Base-by-base conservation (phyloP, 306 rosid genomes). In the Ormosia emarginata region DNA sequence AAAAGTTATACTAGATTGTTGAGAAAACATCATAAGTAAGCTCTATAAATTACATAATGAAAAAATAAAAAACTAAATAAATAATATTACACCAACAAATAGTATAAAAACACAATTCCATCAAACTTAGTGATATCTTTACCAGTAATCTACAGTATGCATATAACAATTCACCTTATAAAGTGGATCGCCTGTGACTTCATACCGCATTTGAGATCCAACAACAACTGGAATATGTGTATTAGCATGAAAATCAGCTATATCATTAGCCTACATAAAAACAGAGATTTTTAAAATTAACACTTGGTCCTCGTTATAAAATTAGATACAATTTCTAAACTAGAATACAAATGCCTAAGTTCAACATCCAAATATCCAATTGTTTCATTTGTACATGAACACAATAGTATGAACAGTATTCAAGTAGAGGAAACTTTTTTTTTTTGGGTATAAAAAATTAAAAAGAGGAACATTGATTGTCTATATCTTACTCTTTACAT, bases 121-220 rank as follows among this genome's bases (percentile, higher is more conserved):
- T 29, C 24, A 71, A 62, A 63, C 24, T 46, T 9, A 18, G 8
- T 24, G 44, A 67, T 46, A 71, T 29, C 55, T 32, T 49, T 46
- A 78, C 44, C 66, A 59, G 68, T 18, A 65, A 43, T 79, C 8
- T 62, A 58, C n/a, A 70, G 61, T 13, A 34, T 15, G 55, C 69
- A 67, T 44, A 36, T 37, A 50, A 32, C 18, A 83, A 62, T 15
- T 83, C 86, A 94, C 98, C 97, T 87, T 91, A 81, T 92, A 89
- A 80, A 92, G 89, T 12, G 94, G 97, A 83, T 94, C 98, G 5
- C 98, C 98, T 0, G 92, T 88, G 84, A 89, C 58, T 89, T 94
- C 98, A 74, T 92, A 92, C 43, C 98, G 97, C 91, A 68, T 66
- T 90, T 94, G 98, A 86, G 97, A 32, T 82, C 98, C 98, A 79